These are phyloP conservation scores for Gracilaria domingensis DNA, from an alignment of 23 red algal genomes.

Conservation along the genomic window DNA sequence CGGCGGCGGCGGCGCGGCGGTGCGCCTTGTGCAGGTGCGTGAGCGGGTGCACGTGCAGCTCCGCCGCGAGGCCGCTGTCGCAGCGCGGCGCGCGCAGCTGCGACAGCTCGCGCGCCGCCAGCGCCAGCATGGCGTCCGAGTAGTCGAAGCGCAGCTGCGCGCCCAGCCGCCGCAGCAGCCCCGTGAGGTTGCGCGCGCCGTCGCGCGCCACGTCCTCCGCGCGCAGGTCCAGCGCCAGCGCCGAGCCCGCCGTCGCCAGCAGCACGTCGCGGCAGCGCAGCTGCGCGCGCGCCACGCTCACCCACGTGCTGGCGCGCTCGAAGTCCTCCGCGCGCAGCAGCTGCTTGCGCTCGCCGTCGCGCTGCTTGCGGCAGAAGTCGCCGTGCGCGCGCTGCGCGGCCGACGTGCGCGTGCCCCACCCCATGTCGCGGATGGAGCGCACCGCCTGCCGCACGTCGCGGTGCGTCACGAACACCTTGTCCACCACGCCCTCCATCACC, in stretches of 20 bases:
- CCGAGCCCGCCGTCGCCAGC: slow-evolving; percentile 8
- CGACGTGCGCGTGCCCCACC: not conserved
- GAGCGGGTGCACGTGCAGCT: slow-evolving; percentile 26
- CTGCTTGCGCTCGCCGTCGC: not conserved
- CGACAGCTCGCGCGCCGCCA: slow-evolving; percentile 37
- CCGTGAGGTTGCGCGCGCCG: not conserved
- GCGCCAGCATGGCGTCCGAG: slow-evolving; percentile 31
- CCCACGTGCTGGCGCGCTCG: slow-evolving; percentile 14
- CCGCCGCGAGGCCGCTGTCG: slow-evolving; percentile 8
- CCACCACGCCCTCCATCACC: not conserved
- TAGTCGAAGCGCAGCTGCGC: slow-evolving; percentile 8
- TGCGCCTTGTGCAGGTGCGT: slow-evolving; percentile 55
- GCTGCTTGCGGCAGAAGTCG: slow-evolving; percentile 39
- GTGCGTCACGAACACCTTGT: slow-evolving; percentile 45
- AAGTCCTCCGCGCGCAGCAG: not conserved
- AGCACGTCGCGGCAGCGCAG: slow-evolving; percentile 10
- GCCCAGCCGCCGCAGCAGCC: slow-evolving; percentile 1
- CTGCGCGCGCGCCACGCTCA: slow-evolving; percentile 18
- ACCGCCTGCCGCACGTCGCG: slow-evolving; percentile 42
- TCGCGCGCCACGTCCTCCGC: slow-evolving; percentile 10
- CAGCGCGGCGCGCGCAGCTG: slow-evolving; percentile 12
- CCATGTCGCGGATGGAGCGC: slow-evolving; percentile 58
- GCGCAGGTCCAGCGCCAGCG: slow-evolving; percentile 5
- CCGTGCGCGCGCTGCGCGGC: not conserved
- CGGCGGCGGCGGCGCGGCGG: not conserved